Evolutionary conservation across 148 eudicot species (phyloP), one percentile per base, ranked within the genome.

Genomic region (Hydrangea macrophylla): DNA sequence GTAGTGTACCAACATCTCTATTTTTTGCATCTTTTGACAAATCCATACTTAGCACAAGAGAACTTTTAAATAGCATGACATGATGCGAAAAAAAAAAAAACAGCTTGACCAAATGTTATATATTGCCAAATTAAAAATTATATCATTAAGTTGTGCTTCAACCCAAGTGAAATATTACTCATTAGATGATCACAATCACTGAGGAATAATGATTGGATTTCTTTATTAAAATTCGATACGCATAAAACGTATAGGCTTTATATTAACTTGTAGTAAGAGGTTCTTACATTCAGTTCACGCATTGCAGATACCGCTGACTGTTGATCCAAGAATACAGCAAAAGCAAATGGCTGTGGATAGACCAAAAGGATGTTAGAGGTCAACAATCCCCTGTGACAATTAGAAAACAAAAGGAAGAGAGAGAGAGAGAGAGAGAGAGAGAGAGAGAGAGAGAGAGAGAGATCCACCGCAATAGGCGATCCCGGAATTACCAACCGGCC

Each of bases 241-340:
- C 42, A 37, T 37, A 37, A 9, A 37, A 37, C 17, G 11, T 42
- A 15, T 2, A 26, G 32, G 7, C 24, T 53, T 15, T 30, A 45
- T 33, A 45, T 51, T 57, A 48, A 51, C 20, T 50, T n/a, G 24
- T 2, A 53, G 66, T 37, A 55, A 33, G 33, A 31, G 28, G 65
- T 37, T 17, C 90, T 86, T 90, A 94, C 98, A 88, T 90, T 88
- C 22, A 94, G 40, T 20, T 86, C 88, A 69, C 88, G 92, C 86
- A 88, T 76, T 31, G 98, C 97, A 70, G 85, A 77, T 57, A 93
- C 62, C 6, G 98, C 96, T 9, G 96, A 88, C n/a, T 73, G 92
- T 58, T 90, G 96, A 76, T 90, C 92, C 64, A 70, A 58, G 60
- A 90, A 90, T 8, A 84, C 87, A 31, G 92, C 95, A 83, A 91